phyloP scores from a whole-genome alignment of 306 rosid species.

The Astragalus glycyphyllos region DNA sequence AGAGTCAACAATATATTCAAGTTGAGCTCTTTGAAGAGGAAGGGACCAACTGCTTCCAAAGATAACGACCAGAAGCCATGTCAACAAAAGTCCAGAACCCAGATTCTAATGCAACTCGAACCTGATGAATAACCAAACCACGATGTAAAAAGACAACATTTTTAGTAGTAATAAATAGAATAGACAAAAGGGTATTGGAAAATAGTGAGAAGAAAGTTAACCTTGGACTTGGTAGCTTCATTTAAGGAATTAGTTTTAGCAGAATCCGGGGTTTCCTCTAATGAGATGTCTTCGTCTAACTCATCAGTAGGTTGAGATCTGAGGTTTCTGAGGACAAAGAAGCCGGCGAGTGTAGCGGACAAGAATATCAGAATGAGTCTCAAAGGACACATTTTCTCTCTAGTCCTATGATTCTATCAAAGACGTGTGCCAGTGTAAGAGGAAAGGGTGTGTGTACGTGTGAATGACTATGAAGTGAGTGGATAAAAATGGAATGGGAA shows the following conservation, averaged over 20 bases:
- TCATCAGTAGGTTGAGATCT: conserved; percentile 52
- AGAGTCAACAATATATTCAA: too few relatives aligned
- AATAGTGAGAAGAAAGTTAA: not conserved
- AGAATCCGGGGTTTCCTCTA: conserved; percentile 39
- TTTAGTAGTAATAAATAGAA: not conserved
- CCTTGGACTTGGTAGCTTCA: conserved; percentile 39
- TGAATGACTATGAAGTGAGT: not conserved
- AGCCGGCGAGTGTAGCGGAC: conserved; percentile 88
- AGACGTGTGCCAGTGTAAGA: conserved; percentile 8
- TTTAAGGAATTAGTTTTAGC: conserved; percentile 32
- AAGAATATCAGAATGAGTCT: conserved; percentile 74
- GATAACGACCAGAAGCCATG: conserved; percentile 91
- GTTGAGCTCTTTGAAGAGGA: conserved; percentile 45
- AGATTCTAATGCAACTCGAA: conserved; percentile 58
- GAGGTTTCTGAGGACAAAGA: conserved; percentile 75
- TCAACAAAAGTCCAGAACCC: conserved; percentile 86
- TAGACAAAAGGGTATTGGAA: not conserved
- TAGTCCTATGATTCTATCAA: not conserved
- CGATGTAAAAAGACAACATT: not conserved
- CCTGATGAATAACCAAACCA: conserved; percentile 40
- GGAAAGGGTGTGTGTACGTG: not conserved
- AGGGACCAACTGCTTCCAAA: conserved; percentile 74
- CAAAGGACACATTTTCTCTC: conserved; percentile 74
- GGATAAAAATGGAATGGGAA: not conserved
- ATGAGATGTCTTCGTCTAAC: not conserved